Percentiles rank a stretch among this genome's conserved stretches.
Conservation (phyloP, 768 basidiomycete genomes). For the Russula sp. region DNA sequence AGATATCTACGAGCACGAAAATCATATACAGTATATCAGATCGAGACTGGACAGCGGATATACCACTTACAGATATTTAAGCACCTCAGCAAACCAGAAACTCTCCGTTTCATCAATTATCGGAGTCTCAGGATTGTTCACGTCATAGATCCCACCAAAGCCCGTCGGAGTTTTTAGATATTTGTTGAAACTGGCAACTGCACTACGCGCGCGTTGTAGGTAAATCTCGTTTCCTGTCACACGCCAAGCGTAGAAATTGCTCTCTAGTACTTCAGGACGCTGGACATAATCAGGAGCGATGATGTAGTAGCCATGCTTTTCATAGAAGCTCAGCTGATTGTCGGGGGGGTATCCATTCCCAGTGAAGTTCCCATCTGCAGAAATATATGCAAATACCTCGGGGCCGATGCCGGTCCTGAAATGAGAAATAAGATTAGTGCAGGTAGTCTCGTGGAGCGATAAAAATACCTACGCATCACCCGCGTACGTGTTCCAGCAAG, state of each 20-base stretch:
- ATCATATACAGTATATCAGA: background rate
- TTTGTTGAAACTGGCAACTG: conserved; percentile 50
- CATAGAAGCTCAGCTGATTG: conserved; percentile 44
- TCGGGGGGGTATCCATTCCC: conserved; percentile 34
- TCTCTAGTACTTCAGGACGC: conserved; percentile 73
- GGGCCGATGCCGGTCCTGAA: conserved; percentile 70
- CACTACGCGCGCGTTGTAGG: conserved; percentile 52
- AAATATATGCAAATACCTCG: conserved; percentile 57
- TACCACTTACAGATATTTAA: conserved; percentile 57
- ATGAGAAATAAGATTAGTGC: background rate
- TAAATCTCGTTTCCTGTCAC: conserved; percentile 65
- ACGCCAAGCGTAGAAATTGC: conserved; percentile 75
- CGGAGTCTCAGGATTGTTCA: conserved; percentile 36
- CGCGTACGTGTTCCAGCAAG: conserved; percentile 77
- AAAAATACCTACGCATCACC: conserved; percentile 47
- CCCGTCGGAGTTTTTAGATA: conserved; percentile 42
- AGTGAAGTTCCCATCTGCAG: conserved; percentile 57
- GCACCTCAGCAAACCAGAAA: conserved; percentile 68
- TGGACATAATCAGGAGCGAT: conserved; percentile 46
- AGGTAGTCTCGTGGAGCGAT: background rate
- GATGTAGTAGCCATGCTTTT: conserved; percentile 60
- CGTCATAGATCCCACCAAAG: conserved; percentile 52
- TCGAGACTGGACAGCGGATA: background rate
- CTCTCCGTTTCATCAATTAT: conserved; percentile 59
- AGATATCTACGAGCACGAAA: conserved; percentile 41